Conservation (phyloP, 2,329 filamentous ascomycete genomes). For the Alternaria gaisen region DNA sequence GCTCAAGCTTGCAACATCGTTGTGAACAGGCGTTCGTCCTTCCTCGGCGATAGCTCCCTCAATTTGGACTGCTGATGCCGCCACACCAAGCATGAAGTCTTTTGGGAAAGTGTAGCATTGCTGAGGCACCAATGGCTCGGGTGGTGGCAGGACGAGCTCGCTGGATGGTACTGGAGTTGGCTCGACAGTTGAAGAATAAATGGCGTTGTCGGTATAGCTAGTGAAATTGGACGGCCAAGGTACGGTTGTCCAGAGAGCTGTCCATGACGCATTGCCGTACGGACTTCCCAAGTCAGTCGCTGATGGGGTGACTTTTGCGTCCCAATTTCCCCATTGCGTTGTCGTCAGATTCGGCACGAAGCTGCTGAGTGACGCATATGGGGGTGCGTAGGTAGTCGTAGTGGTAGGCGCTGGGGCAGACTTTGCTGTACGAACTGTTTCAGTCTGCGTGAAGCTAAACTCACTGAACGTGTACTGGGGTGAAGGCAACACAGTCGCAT, state of each 20-base stretch:
- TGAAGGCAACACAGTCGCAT: constrained; percentile 38
- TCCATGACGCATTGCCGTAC: constrained; percentile 54
- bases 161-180: constrained; percentile 64
- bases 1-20: constrained; percentile 25
- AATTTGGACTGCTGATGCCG: constrained; percentile 39
- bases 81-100: constrained; percentile 53
- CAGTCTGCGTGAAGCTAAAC: constrained; percentile 51
- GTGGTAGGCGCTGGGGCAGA: constrained; percentile 45
- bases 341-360: constrained; percentile 50
- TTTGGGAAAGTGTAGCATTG: constrained; percentile 62
- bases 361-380: constrained; percentile 46
- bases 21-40: constrained; percentile 35
- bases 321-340: constrained; percentile 56
- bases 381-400: constrained; percentile 48
- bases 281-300: constrained; percentile 48
- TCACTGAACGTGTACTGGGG: constrained; percentile 38
- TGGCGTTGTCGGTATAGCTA: constrained; percentile 20
- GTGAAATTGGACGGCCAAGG: constrained; percentile 49
- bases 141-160: constrained; percentile 65
- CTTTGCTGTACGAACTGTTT: constrained; percentile 52
- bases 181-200: constrained; percentile 62
- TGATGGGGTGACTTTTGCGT: constrained; percentile 46
- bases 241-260: constrained; percentile 48
- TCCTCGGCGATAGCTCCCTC: constrained; percentile 46
- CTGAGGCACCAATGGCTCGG: constrained; percentile 59